These are phyloP conservation scores for Diphasiastrum complanatum DNA, from an alignment of 83 land plant species.

Conservation along the genomic window DNA sequence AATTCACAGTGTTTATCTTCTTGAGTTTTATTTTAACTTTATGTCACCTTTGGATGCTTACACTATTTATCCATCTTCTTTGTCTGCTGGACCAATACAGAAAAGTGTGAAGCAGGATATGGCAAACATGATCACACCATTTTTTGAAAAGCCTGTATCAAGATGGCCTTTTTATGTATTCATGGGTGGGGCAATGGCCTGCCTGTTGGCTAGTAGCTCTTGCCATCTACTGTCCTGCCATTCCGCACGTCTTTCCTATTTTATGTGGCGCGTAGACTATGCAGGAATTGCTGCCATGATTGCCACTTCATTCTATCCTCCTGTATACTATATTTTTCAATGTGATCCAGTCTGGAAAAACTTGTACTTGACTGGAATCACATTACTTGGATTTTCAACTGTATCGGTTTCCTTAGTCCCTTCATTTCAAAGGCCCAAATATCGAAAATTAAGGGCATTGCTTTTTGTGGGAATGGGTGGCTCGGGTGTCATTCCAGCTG, in stretches of 20 bases:
- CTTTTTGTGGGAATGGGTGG: conserved; percentile 57
- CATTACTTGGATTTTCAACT: conserved; percentile 41
- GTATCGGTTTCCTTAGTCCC: conserved; percentile 44
- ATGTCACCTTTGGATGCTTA: background rate
- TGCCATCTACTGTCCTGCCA: conserved; percentile 77
- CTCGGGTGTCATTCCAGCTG: conserved; percentile 53
- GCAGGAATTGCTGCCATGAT: conserved; percentile 74
- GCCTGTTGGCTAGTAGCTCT: conserved; percentile 58
- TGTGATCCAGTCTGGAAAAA: conserved; percentile 31
- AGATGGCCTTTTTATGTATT: conserved; percentile 78
- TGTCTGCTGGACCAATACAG: too few relatives aligned
- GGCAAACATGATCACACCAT: background rate
- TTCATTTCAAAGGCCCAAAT: conserved; percentile 24
- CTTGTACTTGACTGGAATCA: conserved; percentile 12
- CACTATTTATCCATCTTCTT: too few relatives aligned
- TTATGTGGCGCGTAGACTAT: conserved; percentile 48
- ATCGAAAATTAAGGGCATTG: conserved; percentile 40
- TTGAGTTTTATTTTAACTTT: background rate
- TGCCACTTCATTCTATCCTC: conserved; percentile 72
- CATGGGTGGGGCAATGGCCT: conserved; percentile 66
- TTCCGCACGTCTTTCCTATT: conserved; percentile 39
- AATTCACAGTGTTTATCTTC: background rate
- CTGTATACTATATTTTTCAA: conserved; percentile 68
- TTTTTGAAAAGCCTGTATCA: conserved; percentile 13
- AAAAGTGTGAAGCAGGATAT: background rate